Base-by-base conservation (phyloP, 2,329 filamentous ascomycete genomes). In the Scedosporium apiospermum region DNA sequence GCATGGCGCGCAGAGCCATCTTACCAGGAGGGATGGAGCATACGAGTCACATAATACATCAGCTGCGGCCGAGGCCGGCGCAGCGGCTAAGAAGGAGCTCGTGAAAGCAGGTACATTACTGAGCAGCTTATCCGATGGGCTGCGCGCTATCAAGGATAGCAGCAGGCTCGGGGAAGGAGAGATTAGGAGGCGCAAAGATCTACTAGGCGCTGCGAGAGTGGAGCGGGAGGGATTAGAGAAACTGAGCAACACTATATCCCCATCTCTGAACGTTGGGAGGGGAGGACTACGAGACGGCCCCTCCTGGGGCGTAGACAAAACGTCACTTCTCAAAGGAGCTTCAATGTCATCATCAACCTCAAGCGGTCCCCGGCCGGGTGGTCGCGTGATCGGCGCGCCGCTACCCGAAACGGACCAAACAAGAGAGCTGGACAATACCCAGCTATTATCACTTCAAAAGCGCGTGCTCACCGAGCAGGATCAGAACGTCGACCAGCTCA, bases 401-500 rank as follows among this genome's bases (percentile, higher is more conserved):
- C 76, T 88, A 2, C 82, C 87, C 1, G 90, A 96, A 75, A 93
- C 89, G 16, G 87, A 90, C 63, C 83, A 85, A 65, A 93, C 90
- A 53, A 77, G 90, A 12, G 89, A 93, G 72, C 74, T 91, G 62
- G 90, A 91, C 70, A 95, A 95, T 68, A 74, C 80, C 4, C 90
- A 89, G 0, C 86, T 95, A 18, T 68, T 93, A 65, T 83, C 89
- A 71, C 74, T 95, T 65, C 90, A 95, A 73, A 80, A 85, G 68
- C 82, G 89, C 69, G 84, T 90, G 72, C 90, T 93, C 80, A 71
- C 80, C 61, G 85, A 89, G 66, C 90, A 96, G 70, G 90, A 95
- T 67, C 73, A 87, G 68, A 87, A 90, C 67, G 82, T 95, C 2
- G 82, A 88, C 18, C 80, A 85, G 67, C 75, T 95, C 62, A 81